Evolutionary conservation across 352 stramenopile species (phyloP).

Genomic region (Halophytophthora polymorphica): DNA sequence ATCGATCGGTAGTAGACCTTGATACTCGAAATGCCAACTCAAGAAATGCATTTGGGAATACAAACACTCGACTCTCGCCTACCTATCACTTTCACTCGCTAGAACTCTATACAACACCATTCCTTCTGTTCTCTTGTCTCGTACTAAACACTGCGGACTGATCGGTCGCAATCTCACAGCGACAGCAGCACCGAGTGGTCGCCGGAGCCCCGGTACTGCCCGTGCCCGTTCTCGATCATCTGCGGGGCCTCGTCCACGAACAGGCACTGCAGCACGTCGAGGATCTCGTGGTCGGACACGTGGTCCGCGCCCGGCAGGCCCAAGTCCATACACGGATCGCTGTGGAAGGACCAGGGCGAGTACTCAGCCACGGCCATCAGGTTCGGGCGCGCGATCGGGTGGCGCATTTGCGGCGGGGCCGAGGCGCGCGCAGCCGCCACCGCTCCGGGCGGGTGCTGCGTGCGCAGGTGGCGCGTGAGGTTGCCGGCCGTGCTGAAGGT

Average conservation of each 20-base stretch:
- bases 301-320: constrained; percentile 21
- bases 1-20: too few species aligned
- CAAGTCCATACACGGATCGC: constrained; percentile 6
- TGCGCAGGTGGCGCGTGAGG: constrained; percentile 65
- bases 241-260: constrained; percentile 28
- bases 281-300: constrained; percentile 42
- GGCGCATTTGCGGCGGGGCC: constrained; percentile 12
- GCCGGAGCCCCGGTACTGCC: constrained; percentile 25
- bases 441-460: constrained; percentile 48
- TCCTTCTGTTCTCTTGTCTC: too few species aligned
- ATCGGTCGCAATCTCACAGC: too few species aligned
- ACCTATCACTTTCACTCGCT: too few species aligned
- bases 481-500: constrained; percentile 69
- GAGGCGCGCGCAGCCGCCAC: constrained; percentile 26
- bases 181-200: constrained; percentile 35
- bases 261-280: constrained; percentile 41
- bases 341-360: constrained; percentile 23
- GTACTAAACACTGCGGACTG: too few species aligned
- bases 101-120: too few species aligned
- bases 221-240: constrained; percentile 16
- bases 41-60: too few species aligned
- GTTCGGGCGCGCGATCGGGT: constrained; percentile 14
- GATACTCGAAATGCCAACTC: too few species aligned
- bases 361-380: constrained; percentile 23
- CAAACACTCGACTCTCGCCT: too few species aligned